Evolutionary conservation across 2,329 filamentous ascomycete species (phyloP), one percentile per base, ranked within the genome.

Genomic region (Paecilomyces dactylethromorphus): DNA sequence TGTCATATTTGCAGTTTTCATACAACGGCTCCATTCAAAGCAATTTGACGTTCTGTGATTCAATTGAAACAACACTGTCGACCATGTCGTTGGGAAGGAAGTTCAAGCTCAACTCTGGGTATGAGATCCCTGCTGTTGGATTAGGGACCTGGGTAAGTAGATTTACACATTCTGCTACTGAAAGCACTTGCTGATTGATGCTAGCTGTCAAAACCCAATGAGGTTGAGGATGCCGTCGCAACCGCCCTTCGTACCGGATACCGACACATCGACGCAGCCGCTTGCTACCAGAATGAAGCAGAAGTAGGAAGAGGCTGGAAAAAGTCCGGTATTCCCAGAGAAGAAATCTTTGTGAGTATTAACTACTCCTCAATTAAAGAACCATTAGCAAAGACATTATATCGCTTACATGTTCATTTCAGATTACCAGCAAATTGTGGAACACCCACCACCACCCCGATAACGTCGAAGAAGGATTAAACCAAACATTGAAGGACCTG

Each of bases 341-440:
- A 71, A 56, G 61, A 72, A 56, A 66, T 70, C 55, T 70, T 71
- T 56, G 68, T 73, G n/a, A 57, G 66, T 65, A 39, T 21, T 71
- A 21, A 22, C 6, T 10, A 18, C n/a, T 59, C 15, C 3, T 4
- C 13, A 26, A 26, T 26, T 26, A 3, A 3, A 39, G 53, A 29
- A 24, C 13, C 15, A 10, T 50, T 22, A 12, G 49, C 29, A 35
- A 39, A 8, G n/a, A 18, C 24, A 24, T 50, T 59, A 39, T 18
- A 52, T 15, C 3, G 4, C 55, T 53, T n/a, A 24, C 26, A 39
- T 45, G 15, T 13, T 3, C 57, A 12, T 54, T 52, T 21, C 11
- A 81, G 70, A 75, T 84, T 56, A 84, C 82, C 6, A 79, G 78
- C 64, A 86, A 86, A 70, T 73, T 85, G 7, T 86, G 82, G 82